These are phyloP conservation scores for Cymbopogon citratus DNA, from an alignment of 176 grass and related monocot genomes.

Conservation along the genomic window DNA sequence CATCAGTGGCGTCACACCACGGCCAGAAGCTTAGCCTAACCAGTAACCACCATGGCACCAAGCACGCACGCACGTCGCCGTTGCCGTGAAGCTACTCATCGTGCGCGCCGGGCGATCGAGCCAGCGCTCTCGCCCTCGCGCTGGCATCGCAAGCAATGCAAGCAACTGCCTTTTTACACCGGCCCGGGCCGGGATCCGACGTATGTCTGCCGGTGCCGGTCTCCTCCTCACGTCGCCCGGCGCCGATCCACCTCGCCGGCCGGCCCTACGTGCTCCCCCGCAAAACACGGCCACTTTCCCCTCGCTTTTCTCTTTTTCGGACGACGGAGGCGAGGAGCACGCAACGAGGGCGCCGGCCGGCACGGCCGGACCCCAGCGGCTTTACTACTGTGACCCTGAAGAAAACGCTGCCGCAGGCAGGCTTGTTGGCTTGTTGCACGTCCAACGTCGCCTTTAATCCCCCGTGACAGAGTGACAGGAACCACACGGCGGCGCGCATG, in stretches of 20 bases:
- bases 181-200: not conserved
- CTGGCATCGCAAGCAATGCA: not conserved
- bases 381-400: not conserved
- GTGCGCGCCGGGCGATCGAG: not conserved
- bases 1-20: not conserved
- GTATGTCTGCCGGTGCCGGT: not conserved
- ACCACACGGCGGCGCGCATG: not conserved
- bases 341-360: not conserved
- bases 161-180: not conserved
- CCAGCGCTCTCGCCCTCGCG: not conserved
- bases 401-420: not conserved
- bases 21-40: not conserved
- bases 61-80: slow-evolving; percentile 5
- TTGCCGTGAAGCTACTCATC: slow-evolving; percentile 15
- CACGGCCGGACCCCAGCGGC: not conserved
- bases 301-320: not conserved
- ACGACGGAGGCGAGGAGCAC: not conserved
- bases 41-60: not conserved
- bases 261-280: not conserved
- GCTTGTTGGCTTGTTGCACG: not conserved
- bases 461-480: not conserved
- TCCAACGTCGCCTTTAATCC: not conserved
- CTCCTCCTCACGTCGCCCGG: not conserved
- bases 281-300: not conserved
- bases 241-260: not conserved